Percentiles rank a stretch among this genome's conserved stretches.
Conservation (phyloP, 1,284 basidiomycete genomes). For the Ganoderma lucidum region DNA sequence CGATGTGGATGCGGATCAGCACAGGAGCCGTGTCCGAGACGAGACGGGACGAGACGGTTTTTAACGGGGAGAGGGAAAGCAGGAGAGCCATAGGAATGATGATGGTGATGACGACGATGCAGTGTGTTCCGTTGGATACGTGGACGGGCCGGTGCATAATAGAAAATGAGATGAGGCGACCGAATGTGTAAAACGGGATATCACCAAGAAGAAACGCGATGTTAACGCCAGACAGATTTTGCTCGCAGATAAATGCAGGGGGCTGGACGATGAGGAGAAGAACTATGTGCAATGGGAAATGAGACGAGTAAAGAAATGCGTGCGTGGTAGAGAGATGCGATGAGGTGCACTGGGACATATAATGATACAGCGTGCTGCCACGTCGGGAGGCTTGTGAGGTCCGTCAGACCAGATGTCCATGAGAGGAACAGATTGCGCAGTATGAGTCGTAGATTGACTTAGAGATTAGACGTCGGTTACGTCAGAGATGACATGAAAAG, state of each 20-base stretch:
- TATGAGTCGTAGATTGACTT: not conserved
- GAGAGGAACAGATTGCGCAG: slow-evolving; percentile 8
- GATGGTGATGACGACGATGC: not conserved
- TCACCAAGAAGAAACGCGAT: slow-evolving; percentile 1
- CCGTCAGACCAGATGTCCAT: slow-evolving; percentile 27
- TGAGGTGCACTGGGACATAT: slow-evolving; percentile 13
- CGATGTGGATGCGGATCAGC: not conserved
- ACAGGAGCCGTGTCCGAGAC: not conserved
- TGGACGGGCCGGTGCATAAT: not conserved
- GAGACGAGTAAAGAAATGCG: slow-evolving; percentile 13
- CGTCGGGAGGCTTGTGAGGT: slow-evolving; percentile 19
- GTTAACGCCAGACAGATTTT: slow-evolving; percentile 11
- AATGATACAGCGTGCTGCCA: slow-evolving; percentile 28
- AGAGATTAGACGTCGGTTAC: not conserved
- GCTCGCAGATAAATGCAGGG: not conserved
- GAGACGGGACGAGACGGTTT: slow-evolving; percentile 1
- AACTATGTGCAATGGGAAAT: slow-evolving; percentile 4
- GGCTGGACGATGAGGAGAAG: not conserved
- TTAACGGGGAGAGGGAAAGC: not conserved
- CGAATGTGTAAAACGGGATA: not conserved
- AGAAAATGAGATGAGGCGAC: not conserved
- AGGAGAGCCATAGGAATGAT: not conserved
- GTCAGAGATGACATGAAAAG: not conserved
- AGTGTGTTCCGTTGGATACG: not conserved
- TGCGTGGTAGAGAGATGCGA: slow-evolving; percentile 26